Evolutionary conservation across 768 basidiomycete genomes (phyloP), one percentile per base, ranked within the genome.

Genomic region (Dacryopinax spathularia): DNA sequence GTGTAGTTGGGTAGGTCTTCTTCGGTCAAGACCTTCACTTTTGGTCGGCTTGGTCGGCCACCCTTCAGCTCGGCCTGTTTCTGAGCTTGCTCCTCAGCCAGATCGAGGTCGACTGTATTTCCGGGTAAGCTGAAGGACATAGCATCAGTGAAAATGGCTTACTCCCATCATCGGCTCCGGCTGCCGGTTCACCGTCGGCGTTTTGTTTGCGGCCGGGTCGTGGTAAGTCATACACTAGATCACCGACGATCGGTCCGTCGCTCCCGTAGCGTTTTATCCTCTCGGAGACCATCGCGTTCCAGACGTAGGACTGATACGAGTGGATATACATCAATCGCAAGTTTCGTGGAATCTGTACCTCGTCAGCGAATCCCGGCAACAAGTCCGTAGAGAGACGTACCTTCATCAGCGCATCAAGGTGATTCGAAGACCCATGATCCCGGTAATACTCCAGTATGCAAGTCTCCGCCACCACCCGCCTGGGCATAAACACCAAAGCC

Each of bases 231-330:
- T 86, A 88, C 16, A 98, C 90, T n/a, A 98, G 79, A 72, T 99
- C 96, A 0, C 96, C 96, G 5, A 83, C 83, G 44, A 93, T 80
- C 1, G 91, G 85, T 65, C 81, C 79, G 60, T 86, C 81, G 60
- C 81, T 76, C 33, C 94, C 92, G 69, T 85, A 85, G 59, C 80
- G 78, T 65, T 83, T 84, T 70, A 98, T 85, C 13, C 96, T 87
- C 74, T 97, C 92, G 2, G 94, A 97, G 37, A 94, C 91, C 63
- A 97, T 86, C 56, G 91, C 85, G 74, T 99, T 99, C 95, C 95
- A 99, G 34, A 98, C 86, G 69, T 97, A 99, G 16, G 91, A 94
- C 73, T 99, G 96, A 72, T 97, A 99, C 33, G 94, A 94, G 73
- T 99, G 96, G 62, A 97, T 85, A 73, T 98, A 99, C 90, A 99